phyloP scores from a whole-genome alignment of 1,139 yeast genomes.

The Saccharomyces uvarum region DNA sequence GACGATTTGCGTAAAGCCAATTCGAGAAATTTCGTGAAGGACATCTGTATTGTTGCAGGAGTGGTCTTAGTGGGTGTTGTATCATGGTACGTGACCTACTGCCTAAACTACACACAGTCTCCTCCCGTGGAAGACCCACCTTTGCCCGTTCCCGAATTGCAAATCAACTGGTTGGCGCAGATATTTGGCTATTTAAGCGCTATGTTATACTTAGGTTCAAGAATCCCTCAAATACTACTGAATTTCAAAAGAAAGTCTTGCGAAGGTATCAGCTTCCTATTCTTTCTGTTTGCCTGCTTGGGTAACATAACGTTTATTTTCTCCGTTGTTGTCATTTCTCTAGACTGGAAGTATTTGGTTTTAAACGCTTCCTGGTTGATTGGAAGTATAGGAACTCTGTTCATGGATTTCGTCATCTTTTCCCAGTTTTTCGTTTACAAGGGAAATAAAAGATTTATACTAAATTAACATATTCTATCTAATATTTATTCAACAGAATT shows the following conservation, averaged over 20 bases:
- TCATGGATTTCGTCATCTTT: slow-evolving; percentile 77
- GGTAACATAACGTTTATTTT: slow-evolving; percentile 87
- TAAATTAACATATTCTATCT: background rate
- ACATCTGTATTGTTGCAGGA: slow-evolving; percentile 55
- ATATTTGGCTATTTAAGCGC: slow-evolving; percentile 91
- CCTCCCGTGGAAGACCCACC: slow-evolving; percentile 13
- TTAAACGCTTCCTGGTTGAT: slow-evolving; percentile 89
- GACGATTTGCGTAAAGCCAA: slow-evolving; percentile 6
- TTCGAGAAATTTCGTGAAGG: slow-evolving; percentile 30
- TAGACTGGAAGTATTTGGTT: slow-evolving; percentile 58
- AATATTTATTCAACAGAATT: background rate
- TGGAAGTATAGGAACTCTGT: slow-evolving; percentile 83
- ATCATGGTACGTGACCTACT: slow-evolving; percentile 76
- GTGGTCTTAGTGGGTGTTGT: slow-evolving; percentile 71
- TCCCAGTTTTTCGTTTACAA: slow-evolving; percentile 77
- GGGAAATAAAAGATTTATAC: background rate
- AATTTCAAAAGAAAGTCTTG: slow-evolving; percentile 81
- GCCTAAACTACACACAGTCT: slow-evolving; percentile 30
- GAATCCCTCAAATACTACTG: slow-evolving; percentile 80
- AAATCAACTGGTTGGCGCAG: slow-evolving; percentile 74
- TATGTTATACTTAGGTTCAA: slow-evolving; percentile 70
- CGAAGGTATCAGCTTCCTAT: slow-evolving; percentile 87
- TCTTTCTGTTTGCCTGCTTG: slow-evolving; percentile 84
- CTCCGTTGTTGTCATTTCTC: slow-evolving; percentile 70
- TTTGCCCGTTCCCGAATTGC: slow-evolving; percentile 33